These are phyloP conservation scores for Moesziomyces antarcticus DNA, from an alignment of 1,284 basidiomycete species.

Conservation along the genomic window DNA sequence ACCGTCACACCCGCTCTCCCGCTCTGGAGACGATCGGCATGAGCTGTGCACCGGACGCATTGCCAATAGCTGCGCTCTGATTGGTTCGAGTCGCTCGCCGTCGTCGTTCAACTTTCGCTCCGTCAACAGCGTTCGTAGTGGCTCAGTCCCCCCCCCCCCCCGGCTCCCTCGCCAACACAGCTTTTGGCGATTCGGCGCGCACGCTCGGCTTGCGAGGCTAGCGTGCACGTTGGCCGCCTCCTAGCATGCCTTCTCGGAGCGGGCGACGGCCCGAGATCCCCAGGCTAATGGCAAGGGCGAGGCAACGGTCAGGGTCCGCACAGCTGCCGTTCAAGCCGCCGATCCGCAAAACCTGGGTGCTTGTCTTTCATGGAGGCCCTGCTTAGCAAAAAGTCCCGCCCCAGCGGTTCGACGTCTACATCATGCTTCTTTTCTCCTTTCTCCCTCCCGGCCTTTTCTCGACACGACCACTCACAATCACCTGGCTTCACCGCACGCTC, in stretches of 20 bases:
- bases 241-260: too few species aligned
- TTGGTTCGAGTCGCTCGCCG: slow-evolving; percentile 7
- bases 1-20: slow-evolving; percentile 5
- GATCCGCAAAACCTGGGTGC: slow-evolving; percentile 32
- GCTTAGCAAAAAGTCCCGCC: slow-evolving; percentile 14
- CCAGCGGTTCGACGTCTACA: background rate
- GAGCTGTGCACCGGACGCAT: background rate
- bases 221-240: too few species aligned
- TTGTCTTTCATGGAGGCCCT: slow-evolving; percentile 1
- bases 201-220: too few species aligned
- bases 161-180: too few species aligned
- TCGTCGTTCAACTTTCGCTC: background rate
- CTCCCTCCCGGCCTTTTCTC: background rate
- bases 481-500: background rate
- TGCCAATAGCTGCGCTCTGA: slow-evolving; percentile 33
- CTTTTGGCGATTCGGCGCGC: too few species aligned
- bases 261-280: too few species aligned
- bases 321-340: slow-evolving; percentile 8
- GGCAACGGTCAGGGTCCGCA: slow-evolving; percentile 9
- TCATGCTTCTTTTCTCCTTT: background rate
- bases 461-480: background rate
- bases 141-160: too few species aligned
- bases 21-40: too few species aligned
- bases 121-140: background rate
- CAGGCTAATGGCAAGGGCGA: too few species aligned